Conservation (phyloP, 1,139 yeast genomes). For the Waltiozyma sp. region DNA sequence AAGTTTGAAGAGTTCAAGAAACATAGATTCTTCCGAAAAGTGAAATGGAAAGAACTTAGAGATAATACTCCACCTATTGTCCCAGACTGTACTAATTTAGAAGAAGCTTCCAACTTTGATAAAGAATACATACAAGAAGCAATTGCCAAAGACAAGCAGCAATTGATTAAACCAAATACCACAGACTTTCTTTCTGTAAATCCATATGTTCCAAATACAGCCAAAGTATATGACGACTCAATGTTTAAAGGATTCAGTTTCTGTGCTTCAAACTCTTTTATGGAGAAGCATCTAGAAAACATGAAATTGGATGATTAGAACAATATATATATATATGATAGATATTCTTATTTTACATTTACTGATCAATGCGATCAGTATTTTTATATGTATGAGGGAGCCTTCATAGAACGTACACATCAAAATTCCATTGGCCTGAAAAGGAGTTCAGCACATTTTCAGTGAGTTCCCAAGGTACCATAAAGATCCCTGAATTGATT, state of each 20-base stretch:
- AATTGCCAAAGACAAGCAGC: constrained; percentile 2
- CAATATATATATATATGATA: neutral
- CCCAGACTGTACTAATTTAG: constrained; percentile 74
- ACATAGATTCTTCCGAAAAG: constrained; percentile 69
- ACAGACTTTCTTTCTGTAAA: neutral
- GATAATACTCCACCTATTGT: constrained; percentile 44
- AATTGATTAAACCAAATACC: neutral
- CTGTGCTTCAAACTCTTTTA: constrained; percentile 10
- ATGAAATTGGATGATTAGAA: neutral
- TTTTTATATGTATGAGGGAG: no score
- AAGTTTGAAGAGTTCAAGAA: constrained; percentile 57
- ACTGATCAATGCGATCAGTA: no score
- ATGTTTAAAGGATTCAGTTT: constrained; percentile 18
- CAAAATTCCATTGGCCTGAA: constrained; percentile 21
- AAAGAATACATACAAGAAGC: constrained; percentile 57
- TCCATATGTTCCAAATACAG: neutral
- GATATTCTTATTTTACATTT: no score
- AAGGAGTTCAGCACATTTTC: constrained; percentile 34
- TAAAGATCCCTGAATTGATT: constrained; percentile 72
- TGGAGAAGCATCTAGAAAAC: constrained; percentile 8
- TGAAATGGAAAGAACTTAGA: constrained; percentile 59
- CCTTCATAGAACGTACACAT: constrained; percentile 33
- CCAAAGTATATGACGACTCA: neutral
- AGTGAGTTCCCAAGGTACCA: constrained; percentile 68
- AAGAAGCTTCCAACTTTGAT: constrained; percentile 84